Percentiles rank a stretch among this genome's conserved stretches.
These are phyloP conservation scores for Panaeolus cyanescens DNA, from an alignment of 768 basidiomycete genomes.

Conservation along the genomic window DNA sequence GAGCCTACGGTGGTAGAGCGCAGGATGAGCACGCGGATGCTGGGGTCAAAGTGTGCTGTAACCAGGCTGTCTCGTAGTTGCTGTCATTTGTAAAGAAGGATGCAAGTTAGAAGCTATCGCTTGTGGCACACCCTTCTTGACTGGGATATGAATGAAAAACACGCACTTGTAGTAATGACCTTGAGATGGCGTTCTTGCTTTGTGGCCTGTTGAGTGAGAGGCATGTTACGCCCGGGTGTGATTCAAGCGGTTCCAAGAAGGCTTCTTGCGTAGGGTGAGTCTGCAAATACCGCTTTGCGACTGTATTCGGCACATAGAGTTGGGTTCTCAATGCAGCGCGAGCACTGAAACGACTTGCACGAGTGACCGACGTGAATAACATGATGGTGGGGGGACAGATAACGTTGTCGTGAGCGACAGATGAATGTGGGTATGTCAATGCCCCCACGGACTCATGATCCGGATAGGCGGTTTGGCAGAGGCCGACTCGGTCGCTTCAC, in stretches of 20 bases:
- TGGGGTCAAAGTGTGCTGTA: constrained; percentile 61
- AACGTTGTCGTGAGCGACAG: neutral
- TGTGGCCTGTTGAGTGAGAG: constrained; percentile 82
- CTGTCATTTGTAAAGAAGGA: constrained; percentile 36
- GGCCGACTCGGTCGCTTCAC: neutral
- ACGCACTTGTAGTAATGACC: constrained; percentile 64
- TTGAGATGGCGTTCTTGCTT: constrained; percentile 87
- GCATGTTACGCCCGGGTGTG: constrained; percentile 66
- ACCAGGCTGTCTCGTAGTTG: constrained; percentile 74
- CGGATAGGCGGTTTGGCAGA: neutral
- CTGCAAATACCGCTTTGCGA: constrained; percentile 19
- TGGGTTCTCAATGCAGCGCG: neutral
- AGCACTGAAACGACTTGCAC: neutral
- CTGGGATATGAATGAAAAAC: neutral
- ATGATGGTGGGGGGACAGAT: neutral
- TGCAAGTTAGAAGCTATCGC: neutral
- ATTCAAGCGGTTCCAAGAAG: constrained; percentile 52
- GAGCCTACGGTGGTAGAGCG: constrained; percentile 74
- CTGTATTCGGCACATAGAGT: neutral
- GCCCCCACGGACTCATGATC: neutral
- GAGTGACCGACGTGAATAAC: neutral
- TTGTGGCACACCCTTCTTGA: neutral
- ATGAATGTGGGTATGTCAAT: neutral
- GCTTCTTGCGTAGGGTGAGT: constrained; percentile 27
- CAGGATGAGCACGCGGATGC: constrained; percentile 80